Evolutionary conservation across 108 stramenopile genomes (phyloP), one percentile per base, ranked within the genome.

Genomic region (Epithemia pelagica): DNA sequence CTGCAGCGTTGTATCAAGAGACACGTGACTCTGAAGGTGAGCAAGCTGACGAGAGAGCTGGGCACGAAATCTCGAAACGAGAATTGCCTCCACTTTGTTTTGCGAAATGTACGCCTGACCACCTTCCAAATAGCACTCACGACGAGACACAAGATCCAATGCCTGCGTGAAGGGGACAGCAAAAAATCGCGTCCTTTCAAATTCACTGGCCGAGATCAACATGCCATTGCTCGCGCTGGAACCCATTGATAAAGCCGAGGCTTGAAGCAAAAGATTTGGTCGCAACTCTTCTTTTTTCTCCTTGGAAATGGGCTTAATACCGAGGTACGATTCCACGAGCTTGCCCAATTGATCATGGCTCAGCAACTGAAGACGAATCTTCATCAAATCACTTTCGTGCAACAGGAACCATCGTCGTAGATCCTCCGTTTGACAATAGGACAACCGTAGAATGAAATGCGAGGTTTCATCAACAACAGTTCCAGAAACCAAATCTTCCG

Each of bases 401-500:
- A 81, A 58, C 30, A 96, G 72, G 74, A 96, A 91, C 95, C 95
- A 96, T 25, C 92, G 87, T 28, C 95, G 78, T 30, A 90, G 64
- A 55, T 96, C 92, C 65, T 96, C 95, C 18, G 82, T 77, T 26
- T 86, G 90, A 79, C 95, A 96, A 78, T 97, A 97, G 46, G 96
- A 96, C 10, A 96, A 78, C 23, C 98, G 80, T 28, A 99, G 78
- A 32, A 99, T 96, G 78, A 95, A 97, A 79, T 99, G 98, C 5
- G 95, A 96, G 58, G 90, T 80, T n/a, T 62, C 62, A 73, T 99
- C 98, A 62, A 88, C 69, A 70, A 74, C 66, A 57, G 64, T 28
- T 46, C 37, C 37, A 46, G 66, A 67, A 68, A 78, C 51, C 30
- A n/a, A 28, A 8, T 58, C 18, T 37, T 31, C 56, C 31, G 52